Conservation (phyloP, 202 grass and related monocot genomes). For the Dendrocalamus latiflorus region DNA sequence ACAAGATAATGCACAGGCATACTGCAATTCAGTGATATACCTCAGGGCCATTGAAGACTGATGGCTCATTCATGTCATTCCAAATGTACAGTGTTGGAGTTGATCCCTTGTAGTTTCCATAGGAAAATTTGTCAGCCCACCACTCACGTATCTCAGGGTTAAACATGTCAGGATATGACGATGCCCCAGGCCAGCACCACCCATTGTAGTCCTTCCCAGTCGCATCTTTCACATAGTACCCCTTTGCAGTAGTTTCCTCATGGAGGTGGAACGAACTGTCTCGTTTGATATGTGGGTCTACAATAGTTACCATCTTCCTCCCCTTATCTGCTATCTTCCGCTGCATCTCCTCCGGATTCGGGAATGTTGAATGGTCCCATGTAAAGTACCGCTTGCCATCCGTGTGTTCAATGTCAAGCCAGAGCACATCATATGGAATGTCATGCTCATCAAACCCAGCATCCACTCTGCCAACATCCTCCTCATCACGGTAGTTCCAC, state of each 20-base stretch:
- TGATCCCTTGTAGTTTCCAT: constrained; percentile 77
- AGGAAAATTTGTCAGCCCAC: constrained; percentile 90
- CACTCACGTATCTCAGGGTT: constrained; percentile 91
- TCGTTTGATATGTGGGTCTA: no score
- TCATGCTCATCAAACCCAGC: constrained; percentile 83
- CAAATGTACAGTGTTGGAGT: constrained; percentile 80
- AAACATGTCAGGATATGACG: constrained; percentile 86
- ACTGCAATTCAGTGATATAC: constrained; percentile 35
- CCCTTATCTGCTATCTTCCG: no score
- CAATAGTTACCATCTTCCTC: no score
- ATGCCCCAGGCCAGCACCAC: constrained; percentile 97
- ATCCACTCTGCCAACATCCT: constrained; percentile 77
- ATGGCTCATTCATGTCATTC: constrained; percentile 99
- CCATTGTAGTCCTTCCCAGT: constrained; percentile 76
- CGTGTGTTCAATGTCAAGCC: constrained; percentile 86
- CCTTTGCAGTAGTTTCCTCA: constrained; percentile 84
- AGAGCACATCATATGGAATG: constrained; percentile 95
- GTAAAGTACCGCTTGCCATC: no score
- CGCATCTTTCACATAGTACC: constrained; percentile 93
- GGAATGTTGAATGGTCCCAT: constrained; percentile 38
- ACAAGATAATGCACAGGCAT: not conserved
- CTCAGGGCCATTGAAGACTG: constrained; percentile 97
- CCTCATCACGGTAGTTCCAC: constrained; percentile 96
- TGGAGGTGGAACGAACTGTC: no score
- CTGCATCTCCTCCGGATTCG: not conserved